Evolutionary conservation across 148 eudicot genomes (phyloP).

Genomic region (Rhododendron ovatum): DNA sequence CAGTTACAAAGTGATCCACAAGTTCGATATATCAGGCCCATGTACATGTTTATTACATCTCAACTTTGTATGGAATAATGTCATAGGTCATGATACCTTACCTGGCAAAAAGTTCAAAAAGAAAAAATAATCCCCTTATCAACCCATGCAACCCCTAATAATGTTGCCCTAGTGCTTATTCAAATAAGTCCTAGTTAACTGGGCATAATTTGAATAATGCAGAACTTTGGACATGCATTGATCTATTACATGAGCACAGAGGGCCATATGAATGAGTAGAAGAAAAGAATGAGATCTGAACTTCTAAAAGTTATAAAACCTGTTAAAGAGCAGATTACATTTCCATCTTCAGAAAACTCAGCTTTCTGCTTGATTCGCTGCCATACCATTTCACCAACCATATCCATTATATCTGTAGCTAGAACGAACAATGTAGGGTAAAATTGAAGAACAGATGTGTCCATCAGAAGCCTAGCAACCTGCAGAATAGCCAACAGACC

Average conservation of each 20-base stretch:
- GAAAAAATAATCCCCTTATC: not conserved
- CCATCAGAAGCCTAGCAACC: constrained; percentile 77
- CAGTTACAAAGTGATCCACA: not conserved
- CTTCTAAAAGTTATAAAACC: constrained; percentile 29
- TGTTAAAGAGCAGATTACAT: constrained; percentile 36
- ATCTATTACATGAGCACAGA: not conserved
- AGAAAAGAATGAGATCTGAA: constrained; percentile 3
- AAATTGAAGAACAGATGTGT: constrained; percentile 57
- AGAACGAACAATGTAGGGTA: constrained; percentile 71
- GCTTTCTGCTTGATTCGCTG: constrained; percentile 65
- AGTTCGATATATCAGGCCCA: not conserved
- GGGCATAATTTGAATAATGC: not conserved
- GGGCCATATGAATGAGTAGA: not conserved
- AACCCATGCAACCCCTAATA: not conserved
- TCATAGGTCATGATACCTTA: not conserved
- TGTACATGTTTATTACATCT: not conserved
- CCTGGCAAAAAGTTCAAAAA: not conserved
- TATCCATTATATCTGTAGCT: constrained; percentile 68
- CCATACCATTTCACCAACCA: constrained; percentile 81
- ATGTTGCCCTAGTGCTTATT: not conserved
- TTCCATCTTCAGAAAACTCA: constrained; percentile 52
- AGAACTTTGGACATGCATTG: not conserved
- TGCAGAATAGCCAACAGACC: constrained; percentile 22
- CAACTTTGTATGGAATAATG: not conserved
- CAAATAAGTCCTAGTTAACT: not conserved